Percentiles rank a stretch among this genome's conserved stretches.
Evolutionary conservation across 768 basidiomycete genomes (phyloP).

Genomic region (Termitomyces sp.): DNA sequence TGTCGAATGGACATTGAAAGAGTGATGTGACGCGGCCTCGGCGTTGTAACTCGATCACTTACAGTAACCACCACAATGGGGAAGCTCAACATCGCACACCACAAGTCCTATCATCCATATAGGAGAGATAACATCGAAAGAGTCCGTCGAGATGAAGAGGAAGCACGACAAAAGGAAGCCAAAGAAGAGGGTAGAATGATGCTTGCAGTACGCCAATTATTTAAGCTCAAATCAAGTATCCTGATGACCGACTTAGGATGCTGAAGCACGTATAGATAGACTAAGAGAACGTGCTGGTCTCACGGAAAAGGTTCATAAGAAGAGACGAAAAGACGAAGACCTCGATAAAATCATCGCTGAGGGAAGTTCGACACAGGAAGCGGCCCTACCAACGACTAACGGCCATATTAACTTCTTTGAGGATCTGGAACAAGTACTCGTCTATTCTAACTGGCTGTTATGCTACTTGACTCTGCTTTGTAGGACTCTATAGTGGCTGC

Average conservation of each 20-base stretch:
- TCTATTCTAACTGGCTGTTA: background rate
- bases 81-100: conserved; percentile 85
- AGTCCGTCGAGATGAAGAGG: conserved; percentile 78
- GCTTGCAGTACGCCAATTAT: conserved; percentile 54
- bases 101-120: conserved; percentile 89
- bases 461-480: background rate
- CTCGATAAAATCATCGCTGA: conserved; percentile 29
- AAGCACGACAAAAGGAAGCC: conserved; percentile 59
- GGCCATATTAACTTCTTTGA: conserved; percentile 85
- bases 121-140: conserved; percentile 79
- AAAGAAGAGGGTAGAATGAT: conserved; percentile 68
- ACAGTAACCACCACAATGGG: conserved; percentile 46
- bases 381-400: conserved; percentile 38
- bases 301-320: conserved; percentile 22
- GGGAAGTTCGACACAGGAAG: conserved; percentile 25
- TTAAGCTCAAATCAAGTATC: conserved; percentile 1
- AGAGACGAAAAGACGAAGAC: conserved; percentile 30
- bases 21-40: too few relatives aligned
- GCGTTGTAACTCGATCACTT: background rate
- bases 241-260: conserved; percentile 46
- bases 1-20: background rate
- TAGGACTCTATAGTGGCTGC: conserved; percentile 43
- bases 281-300: conserved; percentile 59
- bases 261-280: conserved; percentile 69
- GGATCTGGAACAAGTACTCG: conserved; percentile 65